Conservation (phyloP, 2,329 filamentous ascomycete genomes). For the Ceratocystis destructans region DNA sequence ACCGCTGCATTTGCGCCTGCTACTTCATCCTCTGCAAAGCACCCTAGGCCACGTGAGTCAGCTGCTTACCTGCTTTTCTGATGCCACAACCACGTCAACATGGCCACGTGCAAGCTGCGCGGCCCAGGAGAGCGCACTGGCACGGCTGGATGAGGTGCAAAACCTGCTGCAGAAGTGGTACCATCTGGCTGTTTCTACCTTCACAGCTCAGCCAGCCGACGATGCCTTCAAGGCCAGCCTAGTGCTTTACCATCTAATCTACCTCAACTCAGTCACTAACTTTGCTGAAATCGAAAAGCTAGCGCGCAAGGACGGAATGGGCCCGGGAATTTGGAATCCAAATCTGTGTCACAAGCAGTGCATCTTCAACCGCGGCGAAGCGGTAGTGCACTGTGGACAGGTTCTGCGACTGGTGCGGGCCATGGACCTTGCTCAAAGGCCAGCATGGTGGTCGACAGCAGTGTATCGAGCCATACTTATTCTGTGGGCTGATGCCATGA, state of each 20-base stretch:
- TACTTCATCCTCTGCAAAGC: constrained; percentile 54
- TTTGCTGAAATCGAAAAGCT: constrained; percentile 54
- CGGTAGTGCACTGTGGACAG: constrained; percentile 54
- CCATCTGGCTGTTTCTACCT: constrained; percentile 43
- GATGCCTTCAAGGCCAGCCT: constrained; percentile 50
- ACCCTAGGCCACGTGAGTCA: constrained; percentile 51
- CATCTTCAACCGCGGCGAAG: constrained; percentile 49
- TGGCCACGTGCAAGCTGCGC: constrained; percentile 6
- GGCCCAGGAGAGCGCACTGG: constrained; percentile 35
- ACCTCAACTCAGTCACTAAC: constrained; percentile 52
- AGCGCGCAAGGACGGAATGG: constrained; percentile 44
- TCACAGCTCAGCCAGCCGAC: constrained; percentile 43
- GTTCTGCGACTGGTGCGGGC: constrained; percentile 45
- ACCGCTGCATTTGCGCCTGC: constrained; percentile 48
- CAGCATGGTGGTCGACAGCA: constrained; percentile 58
- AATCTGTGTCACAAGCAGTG: constrained; percentile 46
- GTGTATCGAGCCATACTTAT: constrained; percentile 53
- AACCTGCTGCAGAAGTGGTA: constrained; percentile 53
- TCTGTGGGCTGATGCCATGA: constrained; percentile 47
- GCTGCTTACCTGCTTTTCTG: constrained; percentile 51
- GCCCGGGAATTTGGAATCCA: constrained; percentile 36
- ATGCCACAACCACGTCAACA: constrained; percentile 33
- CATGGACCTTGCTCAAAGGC: constrained; percentile 47
- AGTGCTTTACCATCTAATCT: constrained; percentile 57
- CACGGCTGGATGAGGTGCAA: constrained; percentile 50